Base-by-base conservation (phyloP, 371 early-diverging fungal genomes). In the Syncephalastrum contaminatum region DNA sequence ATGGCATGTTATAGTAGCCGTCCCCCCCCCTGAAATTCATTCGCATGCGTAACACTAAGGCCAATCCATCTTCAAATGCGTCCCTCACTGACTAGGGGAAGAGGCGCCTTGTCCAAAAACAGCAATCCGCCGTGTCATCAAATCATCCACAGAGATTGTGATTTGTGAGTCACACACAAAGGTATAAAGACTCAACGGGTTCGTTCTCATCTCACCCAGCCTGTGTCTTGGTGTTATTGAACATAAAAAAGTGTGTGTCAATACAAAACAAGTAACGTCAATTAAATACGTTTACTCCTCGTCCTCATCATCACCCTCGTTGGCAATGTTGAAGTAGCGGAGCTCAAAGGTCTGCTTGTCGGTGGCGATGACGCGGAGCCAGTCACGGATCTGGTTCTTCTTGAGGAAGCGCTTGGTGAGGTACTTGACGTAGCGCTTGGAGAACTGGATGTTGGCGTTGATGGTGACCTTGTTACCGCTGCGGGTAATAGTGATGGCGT, bases 371-470 rank as follows among this genome's bases (percentile, higher is more conserved):
- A 97, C 97, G 79, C 98, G 95, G 75, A 98, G 84, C 93, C 94
- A 97, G 86, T 98, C 99, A 76, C 96, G 91, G 81, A 98, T 89
- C 79, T 88, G 86, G 91, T 96, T 85, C 93, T 98, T 96, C 93
- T 98, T 98, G 84, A 98, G 86, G 93, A 95, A 98, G 89, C 95
- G 95, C 94, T 98, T 98, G 84, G 98, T 92, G 53, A 97, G 88
- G 90, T 98, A 98, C 92, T 98, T 98, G 81, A 97, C 78, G 92
- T 97, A 97, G 67, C 96, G 92, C 94, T 98, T 98, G 80, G 97
- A 89, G 86, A 96, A 90, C 56, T 83, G 79, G 68, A 82, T 78
- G 73, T 81, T 85, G 74, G 91, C 74, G 67, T 87, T 84, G 75
- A 96, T 85, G 54, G 85, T 84, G 73, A 92, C 80, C 80, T 87